Evolutionary conservation across 1,284 basidiomycete genomes (phyloP).

Genomic region (Stereum hirsutum): DNA sequence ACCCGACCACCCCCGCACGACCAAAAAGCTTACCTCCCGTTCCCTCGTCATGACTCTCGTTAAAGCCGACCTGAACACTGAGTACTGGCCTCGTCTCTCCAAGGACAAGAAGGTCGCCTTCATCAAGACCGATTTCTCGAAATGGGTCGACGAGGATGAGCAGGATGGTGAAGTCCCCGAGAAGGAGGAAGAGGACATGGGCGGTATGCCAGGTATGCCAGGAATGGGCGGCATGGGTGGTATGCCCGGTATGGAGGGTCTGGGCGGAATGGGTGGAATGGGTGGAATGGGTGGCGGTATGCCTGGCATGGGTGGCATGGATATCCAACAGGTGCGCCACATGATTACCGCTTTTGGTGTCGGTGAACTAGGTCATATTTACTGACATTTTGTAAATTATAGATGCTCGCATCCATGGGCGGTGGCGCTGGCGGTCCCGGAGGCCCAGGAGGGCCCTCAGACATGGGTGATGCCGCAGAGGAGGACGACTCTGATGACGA

Average conservation of each 20-base stretch:
- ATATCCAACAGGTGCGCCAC: slow-evolving; percentile 20
- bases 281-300: slow-evolving; percentile 21
- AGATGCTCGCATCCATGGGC: slow-evolving; percentile 65
- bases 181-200: slow-evolving; percentile 33
- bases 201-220: slow-evolving; percentile 32
- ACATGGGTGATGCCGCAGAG: slow-evolving; percentile 26
- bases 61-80: slow-evolving; percentile 70
- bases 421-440: slow-evolving; percentile 17
- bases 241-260: slow-evolving; percentile 26
- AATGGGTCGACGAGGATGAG: slow-evolving; percentile 95
- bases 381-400: slow-evolving; percentile 18
- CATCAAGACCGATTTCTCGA: slow-evolving; percentile 87
- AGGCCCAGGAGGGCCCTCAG: slow-evolving; percentile 20
- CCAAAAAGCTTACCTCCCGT: slow-evolving; percentile 54
- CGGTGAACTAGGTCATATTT: too few species aligned
- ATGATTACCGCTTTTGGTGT: slow-evolving; percentile 11
- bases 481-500: slow-evolving; percentile 51
- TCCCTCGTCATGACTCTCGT: slow-evolving; percentile 59
- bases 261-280: slow-evolving; percentile 14
- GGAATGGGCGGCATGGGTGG: slow-evolving; percentile 37
- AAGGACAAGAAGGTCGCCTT: slow-evolving; percentile 81
- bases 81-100: slow-evolving; percentile 86
- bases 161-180: slow-evolving; percentile 54
- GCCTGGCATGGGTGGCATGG: slow-evolving; percentile 29
- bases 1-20: too few species aligned